Base-by-base conservation (phyloP, 768 basidiomycete genomes). In the Postia placenta region DNA sequence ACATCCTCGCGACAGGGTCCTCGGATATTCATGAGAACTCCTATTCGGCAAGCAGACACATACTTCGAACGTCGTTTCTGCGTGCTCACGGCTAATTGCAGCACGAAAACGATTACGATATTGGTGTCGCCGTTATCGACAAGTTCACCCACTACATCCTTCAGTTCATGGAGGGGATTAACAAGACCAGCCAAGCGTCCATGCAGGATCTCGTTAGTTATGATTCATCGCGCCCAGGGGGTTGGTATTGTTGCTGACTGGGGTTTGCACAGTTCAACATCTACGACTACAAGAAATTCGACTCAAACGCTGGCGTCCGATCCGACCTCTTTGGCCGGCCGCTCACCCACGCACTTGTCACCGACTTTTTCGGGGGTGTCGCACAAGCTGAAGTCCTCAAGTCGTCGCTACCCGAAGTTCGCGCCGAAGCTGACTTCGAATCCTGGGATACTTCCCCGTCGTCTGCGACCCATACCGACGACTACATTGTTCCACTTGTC, bases 121-220 rank as follows among this genome's bases (percentile, higher is more conserved):
- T 99, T 24, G 96, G 96, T 2, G 91, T 98, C 0, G 85, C 92
- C 0, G 93, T 99, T 42, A 96, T 97, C 53, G 96, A 99, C 63
- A 81, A 83, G 12, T 99, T 81, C 63, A 98, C 95, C 0, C 96
- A 98, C 68, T 87, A 87, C 59, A 74, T 94, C 24, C 79, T 99
- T 9, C 79, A 92, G 54, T 93, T 81, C 65, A 83, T 99, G 76
- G 96, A 98, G 64, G 78, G 80, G 15, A 84, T 95, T 58, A 90
- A 92, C 69, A 96, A 96, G 67, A 94, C 94, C 0, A 87, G 84
- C 42, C 79, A 81, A 38, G 74, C 75, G 15, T 86, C 87, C 12
- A 77, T 95, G 75, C 74, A 83, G 48, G 88, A 95, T 59, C 74
- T 96, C 43, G 92, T 93, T n/a, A n/a, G n/a, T n/a, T n/a, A n/a